Conservation (phyloP, 2,329 filamentous ascomycete species). For the Aspergillus uvarum region DNA sequence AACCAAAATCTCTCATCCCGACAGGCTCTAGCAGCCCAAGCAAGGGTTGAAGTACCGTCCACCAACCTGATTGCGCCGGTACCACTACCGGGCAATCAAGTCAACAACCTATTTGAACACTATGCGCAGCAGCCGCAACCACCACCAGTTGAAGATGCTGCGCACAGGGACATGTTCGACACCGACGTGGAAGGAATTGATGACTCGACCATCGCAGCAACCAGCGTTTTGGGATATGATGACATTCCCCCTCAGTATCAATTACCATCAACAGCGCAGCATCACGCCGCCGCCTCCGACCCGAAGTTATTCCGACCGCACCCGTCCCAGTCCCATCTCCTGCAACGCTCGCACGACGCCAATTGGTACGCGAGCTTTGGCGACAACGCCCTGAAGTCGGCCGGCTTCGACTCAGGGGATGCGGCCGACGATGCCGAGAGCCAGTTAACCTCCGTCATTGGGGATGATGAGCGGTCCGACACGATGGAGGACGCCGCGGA, state of each 20-base stretch:
- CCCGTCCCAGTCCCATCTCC: constrained; percentile 21
- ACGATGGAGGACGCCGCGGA: constrained; percentile 33
- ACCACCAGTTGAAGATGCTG: constrained; percentile 18
- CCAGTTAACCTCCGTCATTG: constrained; percentile 31
- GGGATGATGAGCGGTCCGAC: constrained; percentile 32
- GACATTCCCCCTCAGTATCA: constrained; percentile 27
- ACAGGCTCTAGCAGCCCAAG: constrained; percentile 36
- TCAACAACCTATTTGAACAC: constrained; percentile 15
- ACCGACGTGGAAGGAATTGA: constrained; percentile 46
- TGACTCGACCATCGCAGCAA: constrained; percentile 43
- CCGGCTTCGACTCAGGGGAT: constrained; percentile 40
- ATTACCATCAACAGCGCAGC: constrained; percentile 21
- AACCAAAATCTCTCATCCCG: constrained; percentile 27
- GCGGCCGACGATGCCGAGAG: constrained; percentile 26
- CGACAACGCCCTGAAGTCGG: constrained; percentile 36
- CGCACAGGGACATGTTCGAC: constrained; percentile 40
- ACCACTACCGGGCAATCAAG: constrained; percentile 18
- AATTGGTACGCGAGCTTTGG: constrained; percentile 37
- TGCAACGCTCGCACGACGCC: constrained; percentile 26
- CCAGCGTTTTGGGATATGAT: constrained; percentile 39
- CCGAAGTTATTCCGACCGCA: constrained; percentile 17
- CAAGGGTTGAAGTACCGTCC: constrained; percentile 35
- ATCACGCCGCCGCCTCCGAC: constrained; percentile 22
- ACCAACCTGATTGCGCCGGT: constrained; percentile 25
- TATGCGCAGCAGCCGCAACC: constrained; percentile 17